These are phyloP conservation scores for Coniochaeta ligniaria DNA, from an alignment of 2,329 filamentous ascomycete species.

Conservation along the genomic window DNA sequence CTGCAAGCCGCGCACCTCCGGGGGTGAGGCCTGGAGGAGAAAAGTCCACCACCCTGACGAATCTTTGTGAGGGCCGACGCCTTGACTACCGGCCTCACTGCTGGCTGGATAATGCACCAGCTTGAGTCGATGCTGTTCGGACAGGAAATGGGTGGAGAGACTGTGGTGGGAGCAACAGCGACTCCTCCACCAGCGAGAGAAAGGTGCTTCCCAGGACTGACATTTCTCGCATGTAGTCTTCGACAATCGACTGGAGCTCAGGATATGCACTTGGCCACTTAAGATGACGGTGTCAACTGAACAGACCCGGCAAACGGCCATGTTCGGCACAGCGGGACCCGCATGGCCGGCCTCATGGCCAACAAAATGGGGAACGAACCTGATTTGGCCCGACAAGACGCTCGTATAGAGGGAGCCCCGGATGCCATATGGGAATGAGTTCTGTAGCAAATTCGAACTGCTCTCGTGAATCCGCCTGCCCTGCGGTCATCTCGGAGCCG, in stretches of 20 bases:
- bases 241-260: conserved; percentile 26
- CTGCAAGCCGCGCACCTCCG: conserved; percentile 40
- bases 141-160: conserved; percentile 46
- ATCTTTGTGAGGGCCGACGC: conserved; percentile 56
- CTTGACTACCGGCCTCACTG: conserved; percentile 28
- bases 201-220: conserved; percentile 44
- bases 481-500: conserved; percentile 49
- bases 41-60: conserved; percentile 60
- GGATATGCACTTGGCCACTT: conserved; percentile 35
- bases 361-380: conserved; percentile 21
- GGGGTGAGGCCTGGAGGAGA: conserved; percentile 50
- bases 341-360: neutral
- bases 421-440: conserved; percentile 27
- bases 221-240: conserved; percentile 43
- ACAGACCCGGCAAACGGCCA: neutral
- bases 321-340: neutral
- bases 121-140: conserved; percentile 52
- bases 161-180: conserved; percentile 39
- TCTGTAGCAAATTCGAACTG: conserved; percentile 56
- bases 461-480: conserved; percentile 43
- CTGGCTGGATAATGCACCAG: conserved; percentile 43
- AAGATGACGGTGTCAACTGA: neutral
- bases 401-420: conserved; percentile 29
- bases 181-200: conserved; percentile 47
- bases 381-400: conserved; percentile 40